phyloP scores from a whole-genome alignment of 169 alveolate genomes.

The Plasmodium sp. region DNA sequence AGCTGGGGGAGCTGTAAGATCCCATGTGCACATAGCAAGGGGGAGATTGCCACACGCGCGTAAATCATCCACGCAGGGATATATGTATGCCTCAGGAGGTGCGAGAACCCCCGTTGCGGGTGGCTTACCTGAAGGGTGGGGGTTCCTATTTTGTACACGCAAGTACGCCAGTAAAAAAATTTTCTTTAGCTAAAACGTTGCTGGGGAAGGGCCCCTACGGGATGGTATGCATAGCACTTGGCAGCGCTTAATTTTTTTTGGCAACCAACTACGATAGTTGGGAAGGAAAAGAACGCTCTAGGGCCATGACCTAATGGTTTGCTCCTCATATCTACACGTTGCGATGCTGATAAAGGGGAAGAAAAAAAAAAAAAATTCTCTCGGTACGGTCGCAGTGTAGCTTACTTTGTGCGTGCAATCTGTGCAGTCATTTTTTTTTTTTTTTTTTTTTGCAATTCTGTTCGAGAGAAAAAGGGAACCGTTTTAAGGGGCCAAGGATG shows the following conservation, averaged over 20 bases:
- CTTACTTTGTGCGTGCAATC: neutral
- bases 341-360: neutral
- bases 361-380: neutral
- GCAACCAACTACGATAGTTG: neutral
- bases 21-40: neutral
- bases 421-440: neutral
- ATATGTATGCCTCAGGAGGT: neutral
- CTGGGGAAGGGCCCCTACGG: neutral
- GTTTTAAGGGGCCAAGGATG: neutral
- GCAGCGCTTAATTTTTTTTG: neutral
- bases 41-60: neutral
- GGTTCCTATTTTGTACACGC: neutral
- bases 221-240: neutral
- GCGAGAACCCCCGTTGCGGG: neutral
- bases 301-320: neutral
- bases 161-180: neutral
- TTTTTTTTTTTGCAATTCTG: neutral
- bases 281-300: neutral
- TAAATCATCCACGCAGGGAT: neutral
- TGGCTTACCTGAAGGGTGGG: neutral
- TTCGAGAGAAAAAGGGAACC: neutral
- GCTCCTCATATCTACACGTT: neutral
- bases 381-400: neutral
- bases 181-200: neutral
- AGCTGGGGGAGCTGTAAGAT: neutral